These are phyloP conservation scores for Zalerion maritima DNA, from an alignment of 495 filamentous ascomycete genomes.

Conservation along the genomic window DNA sequence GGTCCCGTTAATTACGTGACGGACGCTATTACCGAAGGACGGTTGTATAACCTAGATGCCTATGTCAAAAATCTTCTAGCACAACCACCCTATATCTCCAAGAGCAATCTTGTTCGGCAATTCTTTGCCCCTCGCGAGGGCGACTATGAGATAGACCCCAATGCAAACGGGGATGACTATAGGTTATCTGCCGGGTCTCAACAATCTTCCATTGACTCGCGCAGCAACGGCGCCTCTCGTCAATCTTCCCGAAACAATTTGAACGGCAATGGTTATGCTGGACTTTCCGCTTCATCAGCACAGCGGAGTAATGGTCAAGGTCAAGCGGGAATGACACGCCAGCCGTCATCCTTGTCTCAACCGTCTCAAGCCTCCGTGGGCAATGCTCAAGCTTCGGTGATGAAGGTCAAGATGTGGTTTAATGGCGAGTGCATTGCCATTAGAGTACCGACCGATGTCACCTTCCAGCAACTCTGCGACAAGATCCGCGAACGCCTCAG, in stretches of 20 bases:
- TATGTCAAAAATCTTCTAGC: constrained; percentile 85
- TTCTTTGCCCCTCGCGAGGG: constrained; percentile 82
- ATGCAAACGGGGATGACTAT: constrained; percentile 48
- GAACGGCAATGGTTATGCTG: constrained; percentile 40
- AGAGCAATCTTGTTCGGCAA: constrained; percentile 66
- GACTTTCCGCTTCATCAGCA: constrained; percentile 40
- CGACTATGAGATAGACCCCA: constrained; percentile 81
- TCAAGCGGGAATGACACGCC: constrained; percentile 47
- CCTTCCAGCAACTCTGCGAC: constrained; percentile 64
- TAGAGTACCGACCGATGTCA: constrained; percentile 67
- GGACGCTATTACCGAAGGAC: constrained; percentile 86
- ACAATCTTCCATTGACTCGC: constrained; percentile 47
- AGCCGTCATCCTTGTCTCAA: constrained; percentile 60
- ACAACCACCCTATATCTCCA: constrained; percentile 70
- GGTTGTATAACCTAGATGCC: constrained; percentile 79
- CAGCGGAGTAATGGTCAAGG: constrained; percentile 44
- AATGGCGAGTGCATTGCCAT: constrained; percentile 83
- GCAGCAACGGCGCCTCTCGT: constrained; percentile 42
- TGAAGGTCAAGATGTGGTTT: constrained; percentile 93
- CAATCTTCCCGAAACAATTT: constrained; percentile 64
- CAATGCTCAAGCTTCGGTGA: constrained; percentile 22
- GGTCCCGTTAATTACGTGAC: constrained; percentile 96
- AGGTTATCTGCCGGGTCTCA: constrained; percentile 58
- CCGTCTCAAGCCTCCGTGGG: constrained; percentile 41
- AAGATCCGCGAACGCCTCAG: constrained; percentile 65